phyloP scores from a whole-genome alignment of 805 yeast species.

The Metschnikowia henanensis region DNA sequence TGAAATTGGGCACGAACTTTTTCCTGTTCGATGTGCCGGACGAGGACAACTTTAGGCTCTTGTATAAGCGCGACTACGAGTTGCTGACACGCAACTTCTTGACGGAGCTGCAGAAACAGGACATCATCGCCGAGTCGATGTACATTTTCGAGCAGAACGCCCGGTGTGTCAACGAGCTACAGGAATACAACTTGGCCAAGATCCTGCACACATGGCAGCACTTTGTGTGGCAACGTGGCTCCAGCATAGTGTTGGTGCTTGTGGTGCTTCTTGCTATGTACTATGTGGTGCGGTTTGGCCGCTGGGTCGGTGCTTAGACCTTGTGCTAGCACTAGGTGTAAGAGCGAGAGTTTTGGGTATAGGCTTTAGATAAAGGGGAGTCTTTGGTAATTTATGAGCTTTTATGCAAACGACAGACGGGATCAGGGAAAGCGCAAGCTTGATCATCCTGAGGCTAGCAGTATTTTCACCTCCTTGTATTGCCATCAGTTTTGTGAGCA shows the following conservation, averaged over 20 bases:
- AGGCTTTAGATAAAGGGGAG: too few species aligned
- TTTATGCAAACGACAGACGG: too few species aligned
- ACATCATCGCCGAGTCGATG: constrained; percentile 66
- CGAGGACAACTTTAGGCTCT: constrained; percentile 60
- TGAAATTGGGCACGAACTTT: constrained; percentile 58
- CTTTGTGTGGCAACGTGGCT: constrained; percentile 46
- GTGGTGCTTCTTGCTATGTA: constrained; percentile 29
- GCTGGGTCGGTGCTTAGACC: constrained; percentile 1
- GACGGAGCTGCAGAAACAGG: constrained; percentile 68
- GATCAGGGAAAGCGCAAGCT: too few species aligned
- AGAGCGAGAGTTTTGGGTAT: too few species aligned
- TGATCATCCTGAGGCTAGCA: too few species aligned
- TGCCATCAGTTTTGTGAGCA: too few species aligned
- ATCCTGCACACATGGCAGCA: constrained; percentile 56
- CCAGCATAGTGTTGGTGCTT: constrained; percentile 41
- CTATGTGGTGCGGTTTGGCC: constrained; percentile 1
- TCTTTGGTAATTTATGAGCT: too few species aligned
- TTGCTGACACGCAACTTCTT: constrained; percentile 69
- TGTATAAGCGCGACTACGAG: constrained; percentile 76
- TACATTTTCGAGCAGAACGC: constrained; percentile 65
- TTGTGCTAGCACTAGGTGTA: too few species aligned
- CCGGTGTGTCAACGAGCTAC: constrained; percentile 64
- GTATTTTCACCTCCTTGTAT: too few species aligned
- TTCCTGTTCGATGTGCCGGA: constrained; percentile 70
- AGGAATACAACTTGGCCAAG: constrained; percentile 58